Conservation (phyloP, 306 rosid species). For the Quercus robur region DNA sequence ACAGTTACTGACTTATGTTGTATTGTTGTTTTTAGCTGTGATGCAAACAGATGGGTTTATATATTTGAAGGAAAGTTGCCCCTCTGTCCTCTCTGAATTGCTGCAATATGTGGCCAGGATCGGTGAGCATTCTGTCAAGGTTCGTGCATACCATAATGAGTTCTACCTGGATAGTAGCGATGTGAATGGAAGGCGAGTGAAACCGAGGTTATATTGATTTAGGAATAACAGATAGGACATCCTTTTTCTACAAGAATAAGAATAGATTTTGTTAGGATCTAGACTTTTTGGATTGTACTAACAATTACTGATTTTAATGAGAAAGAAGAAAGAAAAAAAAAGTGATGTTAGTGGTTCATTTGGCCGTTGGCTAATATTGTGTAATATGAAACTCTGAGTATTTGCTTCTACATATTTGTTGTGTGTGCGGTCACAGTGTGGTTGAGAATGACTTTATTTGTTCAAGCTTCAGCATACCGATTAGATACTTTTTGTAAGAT, state of each 20-base stretch:
- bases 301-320: constrained; percentile 24
- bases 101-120: constrained; percentile 49
- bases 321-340: not conserved
- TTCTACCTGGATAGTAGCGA: constrained; percentile 59
- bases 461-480: not conserved
- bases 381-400: not conserved
- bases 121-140: constrained; percentile 42
- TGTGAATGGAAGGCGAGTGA: constrained; percentile 75
- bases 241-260: not conserved
- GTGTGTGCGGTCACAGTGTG: not conserved
- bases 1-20: not conserved
- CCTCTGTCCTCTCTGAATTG: constrained; percentile 59
- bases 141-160: constrained; percentile 30
- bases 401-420: not conserved
- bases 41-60: constrained; percentile 85
- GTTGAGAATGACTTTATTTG: not conserved
- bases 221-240: not conserved
- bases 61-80: constrained; percentile 76
- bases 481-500: not conserved
- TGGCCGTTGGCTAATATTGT: not conserved
- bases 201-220: constrained; percentile 55
- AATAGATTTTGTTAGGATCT: constrained; percentile 12
- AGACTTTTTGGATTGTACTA: constrained; percentile 17
- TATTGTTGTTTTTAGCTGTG: constrained; percentile 60
- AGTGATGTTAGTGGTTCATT: constrained; percentile 2